Evolutionary conservation across 371 early-diverging fungal species (phyloP).

Genomic region (Chytridiales sp.): DNA sequence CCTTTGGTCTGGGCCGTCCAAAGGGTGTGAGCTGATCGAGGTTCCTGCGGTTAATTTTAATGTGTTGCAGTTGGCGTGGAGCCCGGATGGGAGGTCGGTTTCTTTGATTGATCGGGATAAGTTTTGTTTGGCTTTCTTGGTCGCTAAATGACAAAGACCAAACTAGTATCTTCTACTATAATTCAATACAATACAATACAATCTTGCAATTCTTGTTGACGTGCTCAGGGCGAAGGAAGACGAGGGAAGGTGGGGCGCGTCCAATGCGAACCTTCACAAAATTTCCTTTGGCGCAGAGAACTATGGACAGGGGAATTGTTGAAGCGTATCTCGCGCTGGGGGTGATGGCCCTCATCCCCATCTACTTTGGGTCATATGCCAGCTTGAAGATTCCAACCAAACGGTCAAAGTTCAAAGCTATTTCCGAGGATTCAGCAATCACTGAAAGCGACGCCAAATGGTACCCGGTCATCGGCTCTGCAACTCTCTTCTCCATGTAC

Average conservation of each 20-base stretch:
- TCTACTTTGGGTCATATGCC: slow-evolving; percentile 81
- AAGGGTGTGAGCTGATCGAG: slow-evolving; percentile 47
- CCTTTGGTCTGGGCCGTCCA: slow-evolving; percentile 47
- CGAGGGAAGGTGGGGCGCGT: too few relatives aligned
- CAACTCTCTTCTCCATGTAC: slow-evolving; percentile 80
- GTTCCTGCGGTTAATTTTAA: slow-evolving; percentile 49
- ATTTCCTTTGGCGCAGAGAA: background rate
- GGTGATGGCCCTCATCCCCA: slow-evolving; percentile 84
- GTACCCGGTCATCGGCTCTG: slow-evolving; percentile 91
- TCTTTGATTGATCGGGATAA: slow-evolving; percentile 60
- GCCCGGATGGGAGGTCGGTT: slow-evolving; percentile 53
- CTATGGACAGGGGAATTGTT: slow-evolving; percentile 46
- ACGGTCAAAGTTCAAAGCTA: slow-evolving; percentile 24
- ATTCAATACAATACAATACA: too few relatives aligned
- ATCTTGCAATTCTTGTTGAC: too few relatives aligned
- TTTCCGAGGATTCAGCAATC: slow-evolving; percentile 1
- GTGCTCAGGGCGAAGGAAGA: too few relatives aligned
- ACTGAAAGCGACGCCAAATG: slow-evolving; percentile 74
- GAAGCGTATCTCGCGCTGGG: slow-evolving; percentile 86
- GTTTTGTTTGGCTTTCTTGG: slow-evolving; percentile 54
- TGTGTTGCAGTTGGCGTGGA: slow-evolving; percentile 49
- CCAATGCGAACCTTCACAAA: too few relatives aligned
- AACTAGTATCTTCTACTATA: too few relatives aligned
- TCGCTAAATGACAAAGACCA: slow-evolving; percentile 34
- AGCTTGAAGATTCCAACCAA: slow-evolving; percentile 72